Conservation (phyloP, 139 green algal genomes). For the Chlorella sorokiniana region DNA sequence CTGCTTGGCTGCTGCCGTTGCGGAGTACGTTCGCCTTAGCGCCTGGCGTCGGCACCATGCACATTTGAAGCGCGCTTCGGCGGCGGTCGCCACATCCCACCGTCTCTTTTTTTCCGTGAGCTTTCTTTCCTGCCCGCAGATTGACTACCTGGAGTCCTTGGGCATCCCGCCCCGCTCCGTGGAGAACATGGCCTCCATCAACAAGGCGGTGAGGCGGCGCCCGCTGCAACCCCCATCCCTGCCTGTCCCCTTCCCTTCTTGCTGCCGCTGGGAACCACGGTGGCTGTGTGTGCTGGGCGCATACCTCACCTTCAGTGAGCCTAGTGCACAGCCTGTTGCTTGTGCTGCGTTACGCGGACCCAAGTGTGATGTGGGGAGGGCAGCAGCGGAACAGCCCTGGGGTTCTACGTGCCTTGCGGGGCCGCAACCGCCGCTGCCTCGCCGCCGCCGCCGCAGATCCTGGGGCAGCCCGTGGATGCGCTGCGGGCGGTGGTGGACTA, state of each 20-base stretch:
- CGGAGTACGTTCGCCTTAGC: not conserved
- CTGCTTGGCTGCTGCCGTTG: not conserved
- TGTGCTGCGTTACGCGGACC: no score
- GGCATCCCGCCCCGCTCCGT: conserved; percentile 17
- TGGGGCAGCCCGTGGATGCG: not conserved
- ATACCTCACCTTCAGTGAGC: no score
- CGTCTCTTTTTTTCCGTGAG: not conserved
- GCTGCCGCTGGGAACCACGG: not conserved
- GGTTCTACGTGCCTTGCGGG: not conserved
- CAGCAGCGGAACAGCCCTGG: not conserved
- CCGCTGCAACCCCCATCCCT: not conserved
- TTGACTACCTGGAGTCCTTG: conserved; percentile 29
- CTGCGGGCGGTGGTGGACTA: conserved; percentile 36
- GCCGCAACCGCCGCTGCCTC: not conserved
- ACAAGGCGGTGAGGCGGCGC: conserved; percentile 24
- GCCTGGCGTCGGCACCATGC: not conserved
- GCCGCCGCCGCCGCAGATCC: not conserved
- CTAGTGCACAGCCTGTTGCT: no score
- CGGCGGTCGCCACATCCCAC: not conserved
- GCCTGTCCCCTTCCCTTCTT: not conserved
- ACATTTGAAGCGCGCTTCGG: not conserved
- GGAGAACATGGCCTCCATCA: conserved; percentile 44
- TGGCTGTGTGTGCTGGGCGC: no score
- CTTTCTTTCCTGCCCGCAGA: conserved; percentile 2
- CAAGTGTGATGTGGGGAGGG: not conserved